These are phyloP conservation scores for Poa pratensis DNA, from an alignment of 176 grass and related monocot species.

Conservation along the genomic window DNA sequence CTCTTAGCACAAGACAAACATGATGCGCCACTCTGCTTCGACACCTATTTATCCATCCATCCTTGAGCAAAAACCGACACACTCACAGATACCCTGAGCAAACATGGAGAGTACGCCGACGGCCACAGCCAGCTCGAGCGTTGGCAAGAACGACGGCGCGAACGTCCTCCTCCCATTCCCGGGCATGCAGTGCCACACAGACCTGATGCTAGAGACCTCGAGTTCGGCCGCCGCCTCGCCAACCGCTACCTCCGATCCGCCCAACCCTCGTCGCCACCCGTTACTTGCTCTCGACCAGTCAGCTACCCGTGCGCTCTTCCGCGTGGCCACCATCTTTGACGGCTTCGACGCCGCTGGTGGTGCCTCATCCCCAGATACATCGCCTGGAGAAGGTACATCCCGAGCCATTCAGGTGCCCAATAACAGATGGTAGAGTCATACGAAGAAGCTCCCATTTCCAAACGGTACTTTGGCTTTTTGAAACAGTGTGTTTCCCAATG, in stretches of 20 bases:
- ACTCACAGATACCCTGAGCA: too few relatives aligned
- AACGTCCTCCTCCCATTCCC: neutral
- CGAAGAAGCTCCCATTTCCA: too few relatives aligned
- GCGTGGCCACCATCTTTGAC: slow-evolving; percentile 27
- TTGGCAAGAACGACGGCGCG: neutral
- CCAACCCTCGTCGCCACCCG: neutral
- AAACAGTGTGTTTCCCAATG: too few relatives aligned
- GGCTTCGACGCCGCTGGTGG: slow-evolving; percentile 32
- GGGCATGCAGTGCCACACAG: slow-evolving; percentile 25
- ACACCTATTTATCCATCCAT: neutral
- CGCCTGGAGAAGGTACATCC: too few relatives aligned
- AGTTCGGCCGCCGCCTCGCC: slow-evolving; percentile 17
- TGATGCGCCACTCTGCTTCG: slow-evolving; percentile 4
- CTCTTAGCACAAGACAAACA: neutral
- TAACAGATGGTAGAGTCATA: too few relatives aligned
- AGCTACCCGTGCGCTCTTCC: neutral
- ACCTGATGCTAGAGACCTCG: slow-evolving; percentile 33
- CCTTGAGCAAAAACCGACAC: neutral
- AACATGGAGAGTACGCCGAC: neutral
- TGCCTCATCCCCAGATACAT: too few relatives aligned
- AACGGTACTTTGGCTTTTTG: too few relatives aligned
- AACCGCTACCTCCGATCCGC: slow-evolving; percentile 31
- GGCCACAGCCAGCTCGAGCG: neutral
- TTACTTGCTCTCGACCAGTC: neutral
- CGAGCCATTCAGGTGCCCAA: too few relatives aligned